Base-by-base conservation (phyloP, 164 flowering plant genomes). In the Annona cherimola region DNA sequence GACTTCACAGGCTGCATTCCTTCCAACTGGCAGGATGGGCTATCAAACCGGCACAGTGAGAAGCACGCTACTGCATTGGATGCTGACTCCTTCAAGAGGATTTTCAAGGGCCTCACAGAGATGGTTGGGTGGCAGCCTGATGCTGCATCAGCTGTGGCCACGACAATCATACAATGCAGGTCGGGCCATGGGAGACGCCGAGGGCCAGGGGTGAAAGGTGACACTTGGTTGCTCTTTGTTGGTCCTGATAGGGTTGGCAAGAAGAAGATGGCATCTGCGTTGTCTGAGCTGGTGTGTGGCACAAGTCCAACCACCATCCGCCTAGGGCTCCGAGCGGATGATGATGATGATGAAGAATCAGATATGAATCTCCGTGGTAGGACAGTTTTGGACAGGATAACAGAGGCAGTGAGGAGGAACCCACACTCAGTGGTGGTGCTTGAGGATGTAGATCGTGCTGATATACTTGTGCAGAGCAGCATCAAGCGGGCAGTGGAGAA, bases 201-300 rank as follows among this genome's bases (percentile, higher is more conserved):
- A 5, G 88, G 81, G 35, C 74, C 68, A 41, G 92, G 87, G 5
- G 80, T 84, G n/a, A 89, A 82, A 76, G 90, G 94, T 6, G 92
- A 89, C 61, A 76, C 83, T 16, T 95, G 99, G 99, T 61, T 95
- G 19, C 69, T 95, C 74, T 93, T 95, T 65, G 71, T 80, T 0
- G 99, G 99, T 61, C 94, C 98, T 0, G 99, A 95, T 69, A 81
- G 87, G 71, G 85, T 88, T 60, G 99, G 93, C 62, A 95, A 93
- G 86, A 89, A 73, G 80, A 95, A 86, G 83, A 91, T 93, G 93
- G 97, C 90, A 16, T 73, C 79, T 0, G 91, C 86, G n/a, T 86
- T 95, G 19, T 83, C 99, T 0, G 93, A 93, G 61, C 82, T 81
- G 12, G 81, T 90, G 4, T 80, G 83, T 39, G 82, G 91, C 41